Base-by-base conservation (phyloP, 208 protist genomes). In the Leishmania tropica region DNA sequence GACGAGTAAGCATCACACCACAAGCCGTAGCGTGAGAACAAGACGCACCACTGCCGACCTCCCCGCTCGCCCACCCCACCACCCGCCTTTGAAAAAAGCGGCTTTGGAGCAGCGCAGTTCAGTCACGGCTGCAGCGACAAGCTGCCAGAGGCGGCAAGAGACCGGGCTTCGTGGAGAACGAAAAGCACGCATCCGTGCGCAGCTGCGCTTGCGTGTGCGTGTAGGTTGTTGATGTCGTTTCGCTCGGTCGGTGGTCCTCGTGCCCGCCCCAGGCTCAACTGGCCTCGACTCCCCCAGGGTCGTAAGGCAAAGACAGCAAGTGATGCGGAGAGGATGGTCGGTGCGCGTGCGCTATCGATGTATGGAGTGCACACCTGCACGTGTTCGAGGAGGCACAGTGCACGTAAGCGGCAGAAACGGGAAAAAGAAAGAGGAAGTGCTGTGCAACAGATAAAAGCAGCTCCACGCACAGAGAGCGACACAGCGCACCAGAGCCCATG, bases 1-100 rank as follows among this genome's bases (percentile, higher is more conserved):
- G 77, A 45, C 82, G 82, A 7, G 82, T 85, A 19, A 85, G 77
- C 82, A 85, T 81, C 45, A 48, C 45, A 48, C 45, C 8, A 10
- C 45, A 48, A 11, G 11, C 45, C 11, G 45, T 48, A 13, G 45
- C 45, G 45, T 48, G 45, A 48, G 45, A 48, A 11, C 45, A 48
- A 48, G 45, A 48, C 45, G 45, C 45, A 11, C 45, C 45, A 48
- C 45, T 11, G 45, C 45, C 45, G 45, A 48, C 45, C 8, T 48
- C 45, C 8, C 45, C 45, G 45, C 45, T 48, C 45, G 45, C 45
- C 45, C 45, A 48, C 45, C 0, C 45, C 7, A 48, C 53, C 15
- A 17, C 24, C 17, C 62, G 15, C 62, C 24, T 10, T 67, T 15
- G 31, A 67, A 67, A 6, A 67, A 58, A 58, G 17, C 1, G 53